Evolutionary conservation across 2,329 filamentous ascomycete species (phyloP).

Genomic region (Diaporthe sp.): DNA sequence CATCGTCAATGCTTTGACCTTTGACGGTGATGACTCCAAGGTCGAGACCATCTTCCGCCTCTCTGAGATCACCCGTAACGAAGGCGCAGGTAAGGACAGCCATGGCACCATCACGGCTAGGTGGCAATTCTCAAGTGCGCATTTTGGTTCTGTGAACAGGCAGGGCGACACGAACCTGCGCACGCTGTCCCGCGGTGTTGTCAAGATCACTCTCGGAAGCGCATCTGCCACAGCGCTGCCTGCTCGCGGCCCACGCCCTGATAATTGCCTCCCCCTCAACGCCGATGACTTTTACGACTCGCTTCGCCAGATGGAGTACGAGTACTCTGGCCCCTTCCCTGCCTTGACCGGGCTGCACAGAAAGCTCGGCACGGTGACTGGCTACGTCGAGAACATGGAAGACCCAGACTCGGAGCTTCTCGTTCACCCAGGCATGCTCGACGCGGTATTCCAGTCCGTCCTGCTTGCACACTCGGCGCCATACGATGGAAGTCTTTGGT

Average conservation of each 20-base stretch:
- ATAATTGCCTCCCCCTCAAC: not conserved
- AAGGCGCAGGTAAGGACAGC: not conserved
- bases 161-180: constrained; percentile 1
- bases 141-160: not conserved
- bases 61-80: not conserved
- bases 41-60: not conserved
- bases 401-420: not conserved
- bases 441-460: not conserved
- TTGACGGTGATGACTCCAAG: not conserved
- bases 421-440: not conserved
- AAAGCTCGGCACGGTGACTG: not conserved
- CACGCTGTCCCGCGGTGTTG: not conserved
- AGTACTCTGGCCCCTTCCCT: constrained; percentile 21
- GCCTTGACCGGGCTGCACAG: constrained; percentile 9
- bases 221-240: not conserved
- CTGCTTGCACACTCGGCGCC: not conserved
- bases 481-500: not conserved
- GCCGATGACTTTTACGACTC: constrained; percentile 24
- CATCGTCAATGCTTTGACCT: not conserved
- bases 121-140: not conserved
- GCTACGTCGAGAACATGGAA: not conserved
- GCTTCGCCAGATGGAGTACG: constrained; percentile 13
- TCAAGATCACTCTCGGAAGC: not conserved
- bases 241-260: not conserved
- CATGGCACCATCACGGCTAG: not conserved